phyloP scores from a whole-genome alignment of 148 eudicot genomes.

The Arctostaphylos glauca region DNA sequence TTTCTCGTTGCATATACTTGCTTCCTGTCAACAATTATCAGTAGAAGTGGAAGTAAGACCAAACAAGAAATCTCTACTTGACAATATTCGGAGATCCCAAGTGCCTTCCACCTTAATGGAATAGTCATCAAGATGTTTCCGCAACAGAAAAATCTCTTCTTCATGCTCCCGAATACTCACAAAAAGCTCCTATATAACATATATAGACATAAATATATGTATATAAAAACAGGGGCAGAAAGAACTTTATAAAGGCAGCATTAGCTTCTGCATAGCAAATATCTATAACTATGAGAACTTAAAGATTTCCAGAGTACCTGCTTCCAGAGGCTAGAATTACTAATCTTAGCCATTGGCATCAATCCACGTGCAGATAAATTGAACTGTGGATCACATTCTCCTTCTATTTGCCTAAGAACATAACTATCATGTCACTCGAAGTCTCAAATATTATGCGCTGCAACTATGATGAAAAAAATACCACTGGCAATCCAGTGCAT shows the following conservation, averaged over 20 bases:
- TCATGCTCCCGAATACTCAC: constrained; percentile 64
- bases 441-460: background rate
- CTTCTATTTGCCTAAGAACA: constrained; percentile 41
- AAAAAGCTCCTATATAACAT: constrained; percentile 40
- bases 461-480: background rate
- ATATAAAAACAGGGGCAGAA: constrained; percentile 16
- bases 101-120: constrained; percentile 53
- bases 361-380: constrained; percentile 47
- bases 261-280: background rate
- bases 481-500: background rate
- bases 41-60: background rate
- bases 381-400: constrained; percentile 25
- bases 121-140: constrained; percentile 67
- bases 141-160: constrained; percentile 66
- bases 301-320: constrained; percentile 44
- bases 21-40: constrained; percentile 50
- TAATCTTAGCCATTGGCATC: constrained; percentile 56
- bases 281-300: background rate
- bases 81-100: background rate
- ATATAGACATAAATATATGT: background rate
- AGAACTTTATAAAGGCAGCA: background rate
- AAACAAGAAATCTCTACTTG: background rate
- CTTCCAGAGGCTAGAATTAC: constrained; percentile 50
- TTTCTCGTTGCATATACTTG: constrained; percentile 74
- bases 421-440: constrained; percentile 8